These are phyloP conservation scores for Syzygium grande DNA, from an alignment of 345 rosid genomes.

Conservation along the genomic window DNA sequence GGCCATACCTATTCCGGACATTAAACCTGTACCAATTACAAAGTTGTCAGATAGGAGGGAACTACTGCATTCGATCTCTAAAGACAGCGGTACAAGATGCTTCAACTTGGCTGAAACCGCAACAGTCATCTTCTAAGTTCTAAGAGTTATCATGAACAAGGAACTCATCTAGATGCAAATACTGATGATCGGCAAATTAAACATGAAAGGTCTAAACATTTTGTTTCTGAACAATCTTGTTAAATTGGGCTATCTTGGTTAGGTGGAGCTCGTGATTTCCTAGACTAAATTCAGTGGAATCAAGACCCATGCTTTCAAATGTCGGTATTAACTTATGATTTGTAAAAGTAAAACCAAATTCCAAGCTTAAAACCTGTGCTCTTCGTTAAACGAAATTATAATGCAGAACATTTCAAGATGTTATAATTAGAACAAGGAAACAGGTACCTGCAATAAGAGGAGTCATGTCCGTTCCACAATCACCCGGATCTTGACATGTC, in stretches of 20 bases:
- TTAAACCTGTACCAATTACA: constrained; percentile 12
- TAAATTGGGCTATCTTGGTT: background rate
- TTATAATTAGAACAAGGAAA: background rate
- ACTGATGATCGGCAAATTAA: background rate
- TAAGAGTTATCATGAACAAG: background rate
- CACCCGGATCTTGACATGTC: constrained; percentile 21
- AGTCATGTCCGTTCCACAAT: constrained; percentile 14
- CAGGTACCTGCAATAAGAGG: constrained; percentile 25
- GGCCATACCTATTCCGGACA: constrained; percentile 9
- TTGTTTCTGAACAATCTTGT: background rate
- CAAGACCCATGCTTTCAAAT: too few species aligned
- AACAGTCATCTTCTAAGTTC: background rate
- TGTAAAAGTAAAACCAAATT: background rate
- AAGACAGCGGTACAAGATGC: background rate
- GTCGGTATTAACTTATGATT: background rate
- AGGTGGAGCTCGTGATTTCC: background rate
- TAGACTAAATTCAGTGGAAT: background rate
- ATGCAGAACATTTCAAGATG: background rate
- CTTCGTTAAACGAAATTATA: background rate
- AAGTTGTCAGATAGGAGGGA: background rate
- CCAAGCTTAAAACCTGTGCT: background rate
- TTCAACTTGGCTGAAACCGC: background rate
- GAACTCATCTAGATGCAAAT: background rate
- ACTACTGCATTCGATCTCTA: background rate
- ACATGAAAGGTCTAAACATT: background rate